Conservation (phyloP, 2,329 filamentous ascomycete genomes). For the Pseudogymnoascus sp. region DNA sequence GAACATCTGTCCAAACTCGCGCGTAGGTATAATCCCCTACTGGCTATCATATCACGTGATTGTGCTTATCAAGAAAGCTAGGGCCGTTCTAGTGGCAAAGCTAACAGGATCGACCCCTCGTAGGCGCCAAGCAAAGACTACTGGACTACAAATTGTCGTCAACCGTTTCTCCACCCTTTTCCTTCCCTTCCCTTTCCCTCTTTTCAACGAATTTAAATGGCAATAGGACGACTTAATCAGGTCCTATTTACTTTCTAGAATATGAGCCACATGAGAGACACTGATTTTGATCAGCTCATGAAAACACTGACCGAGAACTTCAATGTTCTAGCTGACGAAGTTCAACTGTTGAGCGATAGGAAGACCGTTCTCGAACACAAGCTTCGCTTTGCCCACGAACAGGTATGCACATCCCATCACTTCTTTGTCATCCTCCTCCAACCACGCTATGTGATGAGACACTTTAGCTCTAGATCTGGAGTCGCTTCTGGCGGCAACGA, state of each 20-base stretch:
- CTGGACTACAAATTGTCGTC: conserved; percentile 11
- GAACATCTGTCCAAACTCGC: not conserved
- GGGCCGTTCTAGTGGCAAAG: conserved; percentile 4
- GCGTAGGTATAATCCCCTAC: not conserved
- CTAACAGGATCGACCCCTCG: conserved; percentile 1
- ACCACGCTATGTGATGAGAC: conserved; percentile 36
- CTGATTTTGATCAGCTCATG: conserved; percentile 34
- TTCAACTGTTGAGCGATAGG: conserved; percentile 53
- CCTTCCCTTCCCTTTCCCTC: conserved; percentile 13
- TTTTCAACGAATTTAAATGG: conserved; percentile 22
- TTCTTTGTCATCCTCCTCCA: conserved; percentile 11
- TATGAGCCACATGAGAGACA: conserved; percentile 16
- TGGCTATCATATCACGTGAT: not conserved
- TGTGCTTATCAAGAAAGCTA: conserved; percentile 1
- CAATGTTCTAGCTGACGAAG: conserved; percentile 55
- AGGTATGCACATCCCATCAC: conserved; percentile 40
- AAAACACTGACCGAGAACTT: conserved; percentile 57
- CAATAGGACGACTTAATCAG: conserved; percentile 3
- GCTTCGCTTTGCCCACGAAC: conserved; percentile 56
- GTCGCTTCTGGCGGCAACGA: conserved; percentile 52
- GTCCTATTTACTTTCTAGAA: conserved; percentile 7
- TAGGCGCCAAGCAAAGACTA: conserved; percentile 5
- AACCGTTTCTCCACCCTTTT: conserved; percentile 6
- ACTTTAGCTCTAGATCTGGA: conserved; percentile 78
- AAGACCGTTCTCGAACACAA: conserved; percentile 61